Evolutionary conservation across 768 basidiomycete species (phyloP), one percentile per base, ranked within the genome.

Genomic region (Mycena crocata): DNA sequence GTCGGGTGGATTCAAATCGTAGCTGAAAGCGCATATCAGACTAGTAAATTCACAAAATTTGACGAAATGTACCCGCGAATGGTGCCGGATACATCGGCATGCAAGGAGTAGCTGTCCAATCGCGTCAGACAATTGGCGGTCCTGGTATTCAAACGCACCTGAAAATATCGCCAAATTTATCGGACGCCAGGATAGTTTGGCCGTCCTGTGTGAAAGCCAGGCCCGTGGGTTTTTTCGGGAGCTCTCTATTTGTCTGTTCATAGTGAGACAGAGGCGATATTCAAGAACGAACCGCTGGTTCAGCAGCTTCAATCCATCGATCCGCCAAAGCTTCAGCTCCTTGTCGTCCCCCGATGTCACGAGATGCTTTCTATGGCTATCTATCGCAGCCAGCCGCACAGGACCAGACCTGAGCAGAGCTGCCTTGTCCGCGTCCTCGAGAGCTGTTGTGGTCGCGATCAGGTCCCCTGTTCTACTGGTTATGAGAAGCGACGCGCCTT

Each of bases 91-190:
- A n/a, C n/a, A n/a, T n/a, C n/a, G n/a, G n/a, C n/a, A n/a, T n/a
- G n/a, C n/a, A n/a, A n/a, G n/a, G n/a, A n/a, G n/a, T n/a, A n/a
- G n/a, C n/a, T n/a, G n/a, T n/a, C n/a, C n/a, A n/a, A n/a, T n/a
- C n/a, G n/a, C n/a, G n/a, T n/a, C n/a, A n/a, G n/a, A n/a, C n/a
- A n/a, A 39, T 31, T 19, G 23, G 3, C 50, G n/a, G 3, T 2
- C 23, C 1, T 1, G 21, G 21, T 3, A 37, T 9, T 19, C 40
- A 37, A 40, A 67, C 82, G 58, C 54, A 92, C 94, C 88, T 88
- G 80, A 95, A 97, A 42, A 97, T 86, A 74, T 98, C 97, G 0
- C 97, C 97, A 68, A 98, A 96, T 78, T 98, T 98, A 79, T 99
- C 97, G 2, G 94, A 89, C 15, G 94, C 88, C 2, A 98, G 76